A percentile compares a stretch with the other conserved stretches of the same genome.
Conservation (phyloP, 352 stramenopile species). For the Hyaloperonospora brassicae region DNA sequence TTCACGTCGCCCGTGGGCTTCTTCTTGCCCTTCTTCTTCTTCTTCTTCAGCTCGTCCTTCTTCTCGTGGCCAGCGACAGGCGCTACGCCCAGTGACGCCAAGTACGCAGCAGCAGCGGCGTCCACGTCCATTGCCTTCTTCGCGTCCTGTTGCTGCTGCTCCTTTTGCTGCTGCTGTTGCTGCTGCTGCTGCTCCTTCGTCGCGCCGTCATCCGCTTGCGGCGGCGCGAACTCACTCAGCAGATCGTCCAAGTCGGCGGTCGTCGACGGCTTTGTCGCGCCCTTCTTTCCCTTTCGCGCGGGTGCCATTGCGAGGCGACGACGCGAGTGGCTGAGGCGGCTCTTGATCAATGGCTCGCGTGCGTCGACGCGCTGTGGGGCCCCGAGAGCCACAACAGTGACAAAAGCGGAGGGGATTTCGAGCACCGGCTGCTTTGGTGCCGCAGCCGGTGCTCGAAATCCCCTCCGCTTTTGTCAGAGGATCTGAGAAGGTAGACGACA, state of each 20-base stretch:
- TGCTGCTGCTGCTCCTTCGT: constrained; percentile 7
- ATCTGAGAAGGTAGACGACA: too few species aligned
- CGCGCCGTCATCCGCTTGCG: background rate
- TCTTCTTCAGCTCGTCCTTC: constrained; percentile 71
- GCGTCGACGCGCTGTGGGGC: too few species aligned
- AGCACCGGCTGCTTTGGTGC: too few species aligned
- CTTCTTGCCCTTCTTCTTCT: constrained; percentile 82
- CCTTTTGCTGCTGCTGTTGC: constrained; percentile 10
- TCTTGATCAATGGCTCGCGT: too few species aligned
- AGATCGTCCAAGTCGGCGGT: constrained; percentile 65
- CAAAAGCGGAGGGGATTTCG: too few species aligned
- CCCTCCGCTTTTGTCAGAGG: too few species aligned
- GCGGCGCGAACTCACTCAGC: constrained; percentile 57
- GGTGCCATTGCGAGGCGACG: constrained; percentile 43
- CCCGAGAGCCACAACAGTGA: too few species aligned
- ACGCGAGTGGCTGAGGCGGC: too few species aligned
- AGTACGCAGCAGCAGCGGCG: constrained; percentile 60
- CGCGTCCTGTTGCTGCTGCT: constrained; percentile 15
- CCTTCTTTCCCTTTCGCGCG: constrained; percentile 67
- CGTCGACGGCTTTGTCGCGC: constrained; percentile 13
- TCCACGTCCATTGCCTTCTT: constrained; percentile 36
- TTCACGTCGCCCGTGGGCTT: constrained; percentile 48
- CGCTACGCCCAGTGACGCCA: constrained; percentile 67
- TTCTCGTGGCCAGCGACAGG: constrained; percentile 44
- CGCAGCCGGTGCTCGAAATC: too few species aligned